Evolutionary conservation across 163 green algal species (phyloP).

Genomic region (Coccomyxa subellipsoidea): DNA sequence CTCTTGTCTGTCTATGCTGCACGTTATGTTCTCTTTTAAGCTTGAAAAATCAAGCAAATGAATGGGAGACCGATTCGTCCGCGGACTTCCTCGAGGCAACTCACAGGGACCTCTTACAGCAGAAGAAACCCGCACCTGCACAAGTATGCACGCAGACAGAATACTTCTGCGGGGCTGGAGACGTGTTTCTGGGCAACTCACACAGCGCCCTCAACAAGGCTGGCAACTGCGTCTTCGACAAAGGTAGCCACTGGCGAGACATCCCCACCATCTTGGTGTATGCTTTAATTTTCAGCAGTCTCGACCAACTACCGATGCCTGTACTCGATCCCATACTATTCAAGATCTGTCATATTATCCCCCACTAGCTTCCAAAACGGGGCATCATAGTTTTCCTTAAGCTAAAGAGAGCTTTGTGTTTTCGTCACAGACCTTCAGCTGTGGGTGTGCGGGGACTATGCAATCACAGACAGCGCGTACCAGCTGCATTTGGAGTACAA

Average conservation of each 20-base stretch:
- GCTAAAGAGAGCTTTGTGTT: neutral
- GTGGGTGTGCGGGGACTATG: conserved; percentile 21
- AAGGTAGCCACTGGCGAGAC: neutral
- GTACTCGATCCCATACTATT: neutral
- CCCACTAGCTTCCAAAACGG: too few relatives aligned
- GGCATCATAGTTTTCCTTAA: too few relatives aligned
- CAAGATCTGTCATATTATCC: too few relatives aligned
- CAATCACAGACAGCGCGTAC: conserved; percentile 9
- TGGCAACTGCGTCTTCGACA: conserved; percentile 10
- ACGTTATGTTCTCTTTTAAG: too few relatives aligned
- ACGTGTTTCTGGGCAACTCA: conserved; percentile 8
- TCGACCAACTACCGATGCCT: too few relatives aligned
- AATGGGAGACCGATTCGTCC: too few relatives aligned
- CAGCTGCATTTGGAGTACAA: neutral
- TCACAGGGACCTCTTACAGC: neutral
- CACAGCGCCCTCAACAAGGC: conserved; percentile 12
- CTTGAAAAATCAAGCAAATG: too few relatives aligned
- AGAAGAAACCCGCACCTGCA: neutral
- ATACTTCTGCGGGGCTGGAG: conserved; percentile 23
- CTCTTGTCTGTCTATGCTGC: too few relatives aligned
- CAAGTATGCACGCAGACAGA: conserved; percentile 20
- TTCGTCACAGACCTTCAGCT: conserved; percentile 10
- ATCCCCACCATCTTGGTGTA: too few relatives aligned
- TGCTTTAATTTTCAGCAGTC: too few relatives aligned
- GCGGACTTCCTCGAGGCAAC: neutral